Percentiles rank a stretch among this genome's conserved stretches.
These are phyloP conservation scores for Imleria badia DNA, from an alignment of 768 basidiomycete species.

Conservation along the genomic window DNA sequence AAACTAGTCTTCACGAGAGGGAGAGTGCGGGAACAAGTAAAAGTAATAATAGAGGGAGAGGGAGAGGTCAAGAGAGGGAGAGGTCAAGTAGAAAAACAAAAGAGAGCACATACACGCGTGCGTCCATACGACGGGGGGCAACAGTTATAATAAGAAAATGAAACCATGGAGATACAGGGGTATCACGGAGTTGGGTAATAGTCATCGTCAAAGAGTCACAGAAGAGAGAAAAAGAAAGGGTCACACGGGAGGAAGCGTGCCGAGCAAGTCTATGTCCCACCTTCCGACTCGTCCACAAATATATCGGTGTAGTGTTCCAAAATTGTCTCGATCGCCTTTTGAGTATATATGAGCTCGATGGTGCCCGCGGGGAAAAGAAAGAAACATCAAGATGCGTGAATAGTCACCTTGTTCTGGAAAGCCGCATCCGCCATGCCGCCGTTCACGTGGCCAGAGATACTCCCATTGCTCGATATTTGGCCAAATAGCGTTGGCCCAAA, in stretches of 20 bases:
- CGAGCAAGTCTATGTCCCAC: slow-evolving; percentile 20
- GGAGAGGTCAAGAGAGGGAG: not conserved
- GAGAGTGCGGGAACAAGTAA: too few relatives aligned
- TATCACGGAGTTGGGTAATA: slow-evolving; percentile 29
- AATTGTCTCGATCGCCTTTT: slow-evolving; percentile 91
- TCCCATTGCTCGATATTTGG: slow-evolving; percentile 48
- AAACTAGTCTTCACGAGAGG: not conserved
- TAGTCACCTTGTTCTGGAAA: slow-evolving; percentile 66
- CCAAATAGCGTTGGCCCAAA: slow-evolving; percentile 98
- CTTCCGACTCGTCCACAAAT: slow-evolving; percentile 86
- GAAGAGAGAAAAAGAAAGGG: not conserved
- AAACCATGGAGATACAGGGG: slow-evolving; percentile 15
- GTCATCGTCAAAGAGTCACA: slow-evolving; percentile 9
- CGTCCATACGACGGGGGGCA: slow-evolving; percentile 1
- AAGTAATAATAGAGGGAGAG: not conserved
- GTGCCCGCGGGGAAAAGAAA: not conserved
- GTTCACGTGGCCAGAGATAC: slow-evolving; percentile 45
- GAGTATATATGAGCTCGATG: slow-evolving; percentile 10
- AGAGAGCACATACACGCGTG: not conserved
- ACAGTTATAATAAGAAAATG: slow-evolving; percentile 12
- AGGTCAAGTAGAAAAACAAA: not conserved
- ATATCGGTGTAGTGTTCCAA: slow-evolving; percentile 93
- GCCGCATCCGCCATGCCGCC: slow-evolving; percentile 68
- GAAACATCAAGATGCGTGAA: not conserved
- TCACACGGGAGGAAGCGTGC: not conserved